A percentile compares a stretch with the other conserved stretches of the same genome.
Conservation (phyloP, 2,329 filamentous ascomycete species). For the Hypoxylon sp. region DNA sequence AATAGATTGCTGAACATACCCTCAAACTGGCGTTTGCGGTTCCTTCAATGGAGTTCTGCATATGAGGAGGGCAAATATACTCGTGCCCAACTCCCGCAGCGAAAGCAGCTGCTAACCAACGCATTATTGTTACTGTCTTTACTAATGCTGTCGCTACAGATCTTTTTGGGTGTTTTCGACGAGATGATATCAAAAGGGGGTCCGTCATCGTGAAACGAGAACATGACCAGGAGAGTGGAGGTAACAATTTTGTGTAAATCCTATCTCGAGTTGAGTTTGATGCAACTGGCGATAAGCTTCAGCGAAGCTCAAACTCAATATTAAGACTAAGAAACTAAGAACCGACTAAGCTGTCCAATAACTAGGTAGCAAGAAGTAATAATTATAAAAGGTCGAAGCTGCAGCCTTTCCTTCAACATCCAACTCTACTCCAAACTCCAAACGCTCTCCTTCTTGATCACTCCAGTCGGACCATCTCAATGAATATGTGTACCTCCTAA, state of each 20-base stretch:
- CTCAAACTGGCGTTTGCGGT: background rate
- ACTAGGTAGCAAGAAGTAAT: too few relatives aligned
- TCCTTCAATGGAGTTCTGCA: background rate
- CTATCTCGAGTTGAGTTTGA: background rate
- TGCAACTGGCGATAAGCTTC: background rate
- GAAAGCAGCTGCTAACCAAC: background rate
- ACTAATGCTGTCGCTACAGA: background rate
- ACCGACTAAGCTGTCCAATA: too few relatives aligned
- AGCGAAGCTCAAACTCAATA: background rate
- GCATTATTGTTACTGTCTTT: background rate
- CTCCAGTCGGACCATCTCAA: too few relatives aligned
- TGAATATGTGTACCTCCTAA: too few relatives aligned
- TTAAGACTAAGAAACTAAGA: background rate
- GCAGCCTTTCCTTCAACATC: too few relatives aligned
- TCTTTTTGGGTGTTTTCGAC: background rate
- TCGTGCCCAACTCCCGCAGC: background rate
- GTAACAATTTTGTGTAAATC: too few relatives aligned
- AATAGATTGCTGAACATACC: background rate
- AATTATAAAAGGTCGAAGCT: background rate
- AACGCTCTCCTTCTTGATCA: too few relatives aligned
- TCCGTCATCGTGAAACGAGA: background rate
- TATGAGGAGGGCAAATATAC: too few relatives aligned
- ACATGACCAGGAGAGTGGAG: too few relatives aligned
- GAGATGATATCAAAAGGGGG: background rate
- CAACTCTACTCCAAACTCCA: too few relatives aligned